Evolutionary conservation across 768 basidiomycete species (phyloP).

Genomic region (Boletus sp.): DNA sequence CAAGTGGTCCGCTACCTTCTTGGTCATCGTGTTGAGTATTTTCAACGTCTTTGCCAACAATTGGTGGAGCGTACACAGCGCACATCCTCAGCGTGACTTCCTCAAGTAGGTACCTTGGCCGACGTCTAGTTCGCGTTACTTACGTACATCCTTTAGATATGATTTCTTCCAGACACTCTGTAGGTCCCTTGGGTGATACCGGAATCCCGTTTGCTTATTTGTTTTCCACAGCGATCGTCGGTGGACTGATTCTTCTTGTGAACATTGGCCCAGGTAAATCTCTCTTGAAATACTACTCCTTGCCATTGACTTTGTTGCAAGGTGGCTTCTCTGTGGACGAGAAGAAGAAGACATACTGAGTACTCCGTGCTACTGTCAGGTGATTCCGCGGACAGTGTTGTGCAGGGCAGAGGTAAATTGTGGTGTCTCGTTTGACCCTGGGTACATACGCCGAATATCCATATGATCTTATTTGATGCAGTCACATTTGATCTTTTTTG

Average conservation of each 20-base stretch:
- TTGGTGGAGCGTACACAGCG: conserved; percentile 93
- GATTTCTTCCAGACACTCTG: conserved; percentile 99
- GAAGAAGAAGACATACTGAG: conserved; percentile 93
- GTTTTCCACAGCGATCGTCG: conserved; percentile 72
- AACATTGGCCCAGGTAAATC: conserved; percentile 92
- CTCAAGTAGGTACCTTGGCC: conserved; percentile 68
- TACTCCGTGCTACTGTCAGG: not conserved
- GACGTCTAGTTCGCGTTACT: conserved; percentile 11
- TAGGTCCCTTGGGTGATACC: conserved; percentile 17
- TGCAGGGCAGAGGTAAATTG: conserved; percentile 7
- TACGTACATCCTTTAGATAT: conserved; percentile 54
- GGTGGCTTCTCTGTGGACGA: conserved; percentile 97
- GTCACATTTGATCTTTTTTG: not conserved
- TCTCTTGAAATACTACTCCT: not conserved
- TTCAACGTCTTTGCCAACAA: conserved; percentile 99
- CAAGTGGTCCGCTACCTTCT: conserved; percentile 96
- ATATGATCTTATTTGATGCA: conserved; percentile 15
- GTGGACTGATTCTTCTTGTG: conserved; percentile 93
- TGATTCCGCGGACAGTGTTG: not conserved
- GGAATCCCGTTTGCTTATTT: conserved; percentile 6
- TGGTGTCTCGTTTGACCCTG: conserved; percentile 6
- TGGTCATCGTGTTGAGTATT: conserved; percentile 84
- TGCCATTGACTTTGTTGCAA: conserved; percentile 25
- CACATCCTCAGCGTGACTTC: conserved; percentile 96
- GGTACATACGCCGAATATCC: conserved; percentile 22